A percentile compares a stretch with the other conserved stretches of the same genome.
Evolutionary conservation across 345 rosid species (phyloP).

Genomic region (Eucalyptus regnans): DNA sequence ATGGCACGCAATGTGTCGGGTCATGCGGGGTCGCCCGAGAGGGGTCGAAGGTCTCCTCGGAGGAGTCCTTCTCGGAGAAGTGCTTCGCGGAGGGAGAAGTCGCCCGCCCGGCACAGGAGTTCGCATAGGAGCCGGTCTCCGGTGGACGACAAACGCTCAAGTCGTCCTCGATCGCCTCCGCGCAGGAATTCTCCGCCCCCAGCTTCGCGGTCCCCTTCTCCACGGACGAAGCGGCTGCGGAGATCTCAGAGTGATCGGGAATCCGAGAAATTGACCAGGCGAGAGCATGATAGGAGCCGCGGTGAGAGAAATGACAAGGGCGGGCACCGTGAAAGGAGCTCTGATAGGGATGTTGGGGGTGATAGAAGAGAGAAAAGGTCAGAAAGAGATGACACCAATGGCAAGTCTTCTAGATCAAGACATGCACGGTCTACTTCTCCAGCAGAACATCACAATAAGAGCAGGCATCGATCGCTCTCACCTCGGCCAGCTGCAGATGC

Average conservation of each 20-base stretch:
- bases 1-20: slow-evolving; percentile 36
- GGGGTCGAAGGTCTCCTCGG: slow-evolving; percentile 16
- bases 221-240: slow-evolving; percentile 47
- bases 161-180: slow-evolving; percentile 22
- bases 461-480: slow-evolving; percentile 49
- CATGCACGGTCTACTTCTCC: slow-evolving; percentile 43
- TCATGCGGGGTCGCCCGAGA: slow-evolving; percentile 28
- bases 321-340: slow-evolving; percentile 13
- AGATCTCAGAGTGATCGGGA: slow-evolving; percentile 43
- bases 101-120: slow-evolving; percentile 27
- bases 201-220: slow-evolving; percentile 59
- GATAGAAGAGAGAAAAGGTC: slow-evolving; percentile 44
- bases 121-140: slow-evolving; percentile 29
- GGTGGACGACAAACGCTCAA: slow-evolving; percentile 14
- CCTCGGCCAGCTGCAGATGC: slow-evolving; percentile 24
- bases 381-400: slow-evolving; percentile 44
- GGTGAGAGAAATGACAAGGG: slow-evolving; percentile 35
- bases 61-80: slow-evolving; percentile 14
- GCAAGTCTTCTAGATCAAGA: slow-evolving; percentile 33
- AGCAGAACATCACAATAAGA: slow-evolving; percentile 31
- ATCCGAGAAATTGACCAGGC: slow-evolving; percentile 28
- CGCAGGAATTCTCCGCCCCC: slow-evolving; percentile 11
- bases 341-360: slow-evolving; percentile 21
- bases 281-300: slow-evolving; percentile 28
- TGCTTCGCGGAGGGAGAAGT: slow-evolving; percentile 17